A percentile compares a stretch with the other conserved stretches of the same genome.
These are phyloP conservation scores for Elsinoe perseae DNA, from an alignment of 2,329 filamentous ascomycete genomes.

Conservation along the genomic window DNA sequence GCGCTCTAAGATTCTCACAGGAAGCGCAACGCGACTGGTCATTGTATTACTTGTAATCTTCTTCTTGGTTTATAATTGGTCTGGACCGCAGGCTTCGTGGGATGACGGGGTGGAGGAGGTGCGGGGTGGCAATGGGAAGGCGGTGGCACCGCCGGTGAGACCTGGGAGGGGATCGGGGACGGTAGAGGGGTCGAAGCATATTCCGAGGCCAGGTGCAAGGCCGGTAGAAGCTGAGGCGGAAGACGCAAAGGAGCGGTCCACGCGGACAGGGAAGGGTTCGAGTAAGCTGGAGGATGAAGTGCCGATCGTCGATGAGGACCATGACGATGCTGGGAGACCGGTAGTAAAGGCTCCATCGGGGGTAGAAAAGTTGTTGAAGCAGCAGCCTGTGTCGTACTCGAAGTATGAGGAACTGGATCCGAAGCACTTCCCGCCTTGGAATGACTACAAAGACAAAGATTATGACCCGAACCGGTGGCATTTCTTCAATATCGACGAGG, in stretches of 20 bases:
- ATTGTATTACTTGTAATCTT: neutral
- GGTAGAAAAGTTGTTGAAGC: neutral
- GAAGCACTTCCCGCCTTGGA: constrained; percentile 1
- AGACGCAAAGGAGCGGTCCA: neutral
- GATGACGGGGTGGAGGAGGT: neutral
- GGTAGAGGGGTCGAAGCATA: neutral
- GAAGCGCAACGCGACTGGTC: neutral
- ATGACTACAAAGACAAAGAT: constrained; percentile 4
- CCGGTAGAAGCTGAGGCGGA: neutral
- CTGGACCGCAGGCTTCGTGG: neutral
- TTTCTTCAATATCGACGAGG: constrained; percentile 5
- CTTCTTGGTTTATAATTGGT: constrained; percentile 6
- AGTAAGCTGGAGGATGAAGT: neutral
- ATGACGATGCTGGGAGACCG: constrained; percentile 7
- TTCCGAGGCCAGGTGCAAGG: neutral
- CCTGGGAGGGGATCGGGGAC: neutral
- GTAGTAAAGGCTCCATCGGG: neutral
- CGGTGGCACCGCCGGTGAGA: neutral
- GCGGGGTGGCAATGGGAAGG: neutral
- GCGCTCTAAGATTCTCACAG: neutral
- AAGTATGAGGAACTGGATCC: constrained; percentile 8
- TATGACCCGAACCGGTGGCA: constrained; percentile 13
- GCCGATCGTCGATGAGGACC: constrained; percentile 3
- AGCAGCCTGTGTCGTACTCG: neutral
- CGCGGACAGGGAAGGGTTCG: neutral